A percentile compares a stretch with the other conserved stretches of the same genome.
Evolutionary conservation across 495 filamentous ascomycete genomes (phyloP).

Genomic region (Thozetella sp.): DNA sequence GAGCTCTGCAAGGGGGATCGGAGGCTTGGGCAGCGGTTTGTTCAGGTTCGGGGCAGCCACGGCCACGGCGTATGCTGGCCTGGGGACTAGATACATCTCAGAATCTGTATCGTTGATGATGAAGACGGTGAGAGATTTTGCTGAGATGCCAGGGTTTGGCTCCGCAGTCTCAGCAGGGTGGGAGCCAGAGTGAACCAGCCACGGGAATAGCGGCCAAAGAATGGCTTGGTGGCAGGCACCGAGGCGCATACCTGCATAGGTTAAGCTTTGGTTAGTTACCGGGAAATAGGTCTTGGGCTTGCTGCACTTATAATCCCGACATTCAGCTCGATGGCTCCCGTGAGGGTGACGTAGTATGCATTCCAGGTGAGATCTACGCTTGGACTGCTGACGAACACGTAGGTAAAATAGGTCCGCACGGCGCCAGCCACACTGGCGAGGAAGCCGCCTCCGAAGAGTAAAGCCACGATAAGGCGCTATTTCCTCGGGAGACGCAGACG

Average conservation of each 20-base stretch:
- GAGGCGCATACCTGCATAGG: constrained; percentile 53
- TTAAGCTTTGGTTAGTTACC: constrained; percentile 11
- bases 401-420: constrained; percentile 49
- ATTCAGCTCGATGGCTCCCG: constrained; percentile 57
- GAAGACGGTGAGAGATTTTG: background rate
- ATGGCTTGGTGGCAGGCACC: constrained; percentile 54
- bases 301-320: constrained; percentile 56
- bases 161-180: background rate
- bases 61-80: background rate
- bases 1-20: background rate
- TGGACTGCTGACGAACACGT: constrained; percentile 8
- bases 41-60: background rate
- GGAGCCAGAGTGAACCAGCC: background rate
- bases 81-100: background rate
- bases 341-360: constrained; percentile 53
- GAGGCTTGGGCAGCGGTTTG: background rate
- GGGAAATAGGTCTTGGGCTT: too few relatives aligned
- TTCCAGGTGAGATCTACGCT: constrained; percentile 55
- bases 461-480: constrained; percentile 56
- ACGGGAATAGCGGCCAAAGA: constrained; percentile 47
- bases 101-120: background rate
- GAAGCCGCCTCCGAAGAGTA: constrained; percentile 61
- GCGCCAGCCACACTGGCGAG: constrained; percentile 60
- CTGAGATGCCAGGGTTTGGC: background rate
- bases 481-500: constrained; percentile 53